Percentiles rank a stretch among this genome's conserved stretches.
These are phyloP conservation scores for Paramecium sexaurelia DNA, from an alignment of 73 alveolate species.

Conservation along the genomic window DNA sequence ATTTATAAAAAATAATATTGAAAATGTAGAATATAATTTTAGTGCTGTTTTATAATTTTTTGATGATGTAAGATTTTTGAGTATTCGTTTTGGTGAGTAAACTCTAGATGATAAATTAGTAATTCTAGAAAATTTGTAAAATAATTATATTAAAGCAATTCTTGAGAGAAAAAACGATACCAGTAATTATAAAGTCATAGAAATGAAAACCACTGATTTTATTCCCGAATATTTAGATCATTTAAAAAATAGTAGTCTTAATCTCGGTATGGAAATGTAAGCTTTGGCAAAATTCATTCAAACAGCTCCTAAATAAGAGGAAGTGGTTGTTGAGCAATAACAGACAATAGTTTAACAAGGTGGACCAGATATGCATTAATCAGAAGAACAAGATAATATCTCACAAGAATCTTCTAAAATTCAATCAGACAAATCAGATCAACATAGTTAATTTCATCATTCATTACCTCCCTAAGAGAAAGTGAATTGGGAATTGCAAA, in stretches of 20 bases:
- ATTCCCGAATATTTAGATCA: slow-evolving; percentile 57
- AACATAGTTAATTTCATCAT: slow-evolving; percentile 34
- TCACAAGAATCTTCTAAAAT: slow-evolving; percentile 1
- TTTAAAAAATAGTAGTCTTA: neutral
- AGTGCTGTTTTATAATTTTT: neutral
- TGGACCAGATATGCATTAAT: slow-evolving; percentile 25
- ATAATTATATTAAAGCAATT: slow-evolving; percentile 28
- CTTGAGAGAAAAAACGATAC: slow-evolving; percentile 11
- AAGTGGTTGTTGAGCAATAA: neutral
- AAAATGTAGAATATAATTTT: neutral
- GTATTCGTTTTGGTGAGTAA: slow-evolving; percentile 17
- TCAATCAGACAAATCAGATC: slow-evolving; percentile 3
- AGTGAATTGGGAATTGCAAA: slow-evolving; percentile 1
- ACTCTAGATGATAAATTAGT: slow-evolving; percentile 40
- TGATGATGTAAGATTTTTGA: slow-evolving; percentile 48
- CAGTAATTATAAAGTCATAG: slow-evolving; percentile 3
- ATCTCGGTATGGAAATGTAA: slow-evolving; percentile 50
- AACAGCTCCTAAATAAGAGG: neutral
- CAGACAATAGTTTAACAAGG: neutral
- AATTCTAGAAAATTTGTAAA: neutral
- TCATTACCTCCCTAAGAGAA: slow-evolving; percentile 29
- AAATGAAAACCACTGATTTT: slow-evolving; percentile 53
- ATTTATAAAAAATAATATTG: neutral
- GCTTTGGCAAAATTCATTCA: slow-evolving; percentile 23
- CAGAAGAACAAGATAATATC: neutral